These are phyloP conservation scores for Davidsoniella virescens DNA, from an alignment of 2,329 filamentous ascomycete genomes.

Conservation along the genomic window DNA sequence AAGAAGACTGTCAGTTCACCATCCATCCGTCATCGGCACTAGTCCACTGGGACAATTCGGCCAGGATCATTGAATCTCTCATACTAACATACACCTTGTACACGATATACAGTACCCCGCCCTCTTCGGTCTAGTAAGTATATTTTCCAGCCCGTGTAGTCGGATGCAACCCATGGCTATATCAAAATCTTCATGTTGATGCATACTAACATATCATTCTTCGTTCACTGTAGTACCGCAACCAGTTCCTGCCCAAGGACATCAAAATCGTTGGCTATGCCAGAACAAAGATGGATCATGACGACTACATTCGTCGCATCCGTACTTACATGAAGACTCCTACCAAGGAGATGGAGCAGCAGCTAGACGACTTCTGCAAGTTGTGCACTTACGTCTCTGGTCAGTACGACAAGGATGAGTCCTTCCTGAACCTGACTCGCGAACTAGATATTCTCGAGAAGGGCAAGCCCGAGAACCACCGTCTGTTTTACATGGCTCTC, in stretches of 20 bases:
- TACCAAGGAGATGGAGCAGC: constrained; percentile 91
- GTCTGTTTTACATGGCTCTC: constrained; percentile 98
- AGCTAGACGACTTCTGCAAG: constrained; percentile 75
- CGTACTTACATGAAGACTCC: constrained; percentile 98
- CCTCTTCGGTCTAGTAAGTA: constrained; percentile 85
- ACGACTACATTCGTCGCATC: constrained; percentile 85
- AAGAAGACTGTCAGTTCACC: constrained; percentile 76
- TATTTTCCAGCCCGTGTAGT: neutral
- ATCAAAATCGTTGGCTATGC: constrained; percentile 98
- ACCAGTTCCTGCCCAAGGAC: constrained; percentile 95
- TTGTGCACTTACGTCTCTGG: constrained; percentile 91
- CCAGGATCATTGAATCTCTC: too few species aligned
- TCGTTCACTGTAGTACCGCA: constrained; percentile 56
- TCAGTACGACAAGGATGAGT: constrained; percentile 94
- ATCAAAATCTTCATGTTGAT: neutral
- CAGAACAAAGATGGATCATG: constrained; percentile 96
- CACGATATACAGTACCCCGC: constrained; percentile 62
- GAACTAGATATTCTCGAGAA: constrained; percentile 77
- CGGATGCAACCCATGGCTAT: neutral
- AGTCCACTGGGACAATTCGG: neutral
- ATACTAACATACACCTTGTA: neutral
- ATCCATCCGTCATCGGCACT: constrained; percentile 12
- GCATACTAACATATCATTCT: neutral
- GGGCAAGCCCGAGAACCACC: constrained; percentile 66
- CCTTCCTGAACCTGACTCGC: constrained; percentile 70